Evolutionary conservation across 2,329 filamentous ascomycete species (phyloP).

Genomic region (Hypoxylon sp.): DNA sequence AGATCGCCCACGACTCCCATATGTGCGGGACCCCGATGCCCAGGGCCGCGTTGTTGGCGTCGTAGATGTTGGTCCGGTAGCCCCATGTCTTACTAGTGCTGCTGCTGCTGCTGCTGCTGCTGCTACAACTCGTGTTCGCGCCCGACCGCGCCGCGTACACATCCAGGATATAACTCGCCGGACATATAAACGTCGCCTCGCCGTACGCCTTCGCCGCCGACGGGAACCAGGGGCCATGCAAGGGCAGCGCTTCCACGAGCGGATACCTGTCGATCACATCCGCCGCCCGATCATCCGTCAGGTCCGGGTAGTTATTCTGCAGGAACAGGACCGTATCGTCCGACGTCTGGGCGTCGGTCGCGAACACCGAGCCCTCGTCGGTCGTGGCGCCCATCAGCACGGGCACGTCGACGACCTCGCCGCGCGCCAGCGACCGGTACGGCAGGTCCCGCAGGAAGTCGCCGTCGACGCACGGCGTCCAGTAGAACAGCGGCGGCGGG

Average conservation of each 20-base stretch:
- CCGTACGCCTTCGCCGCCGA: constrained; percentile 51
- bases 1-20: constrained; percentile 61
- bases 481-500: constrained; percentile 59
- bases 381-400: constrained; percentile 58
- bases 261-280: constrained; percentile 57
- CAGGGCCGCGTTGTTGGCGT: constrained; percentile 49
- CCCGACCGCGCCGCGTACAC: constrained; percentile 39
- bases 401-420: constrained; percentile 59
- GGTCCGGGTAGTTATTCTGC: constrained; percentile 60
- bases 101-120: neutral
- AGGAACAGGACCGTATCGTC: constrained; percentile 57
- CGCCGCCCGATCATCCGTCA: constrained; percentile 53
- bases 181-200: constrained; percentile 58
- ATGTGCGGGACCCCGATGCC: constrained; percentile 63
- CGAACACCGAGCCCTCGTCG: constrained; percentile 62
- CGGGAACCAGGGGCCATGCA: constrained; percentile 58
- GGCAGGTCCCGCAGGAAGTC: constrained; percentile 58
- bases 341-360: constrained; percentile 52
- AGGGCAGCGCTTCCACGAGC: constrained; percentile 50
- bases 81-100: constrained; percentile 52
- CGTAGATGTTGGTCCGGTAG: constrained; percentile 64
- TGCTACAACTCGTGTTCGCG: neutral
- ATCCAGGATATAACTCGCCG: constrained; percentile 51
- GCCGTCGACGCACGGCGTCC: constrained; percentile 63
- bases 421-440: constrained; percentile 55